Evolutionary conservation across 2,329 filamentous ascomycete species (phyloP).

Genomic region (Cladosporium sp.): DNA sequence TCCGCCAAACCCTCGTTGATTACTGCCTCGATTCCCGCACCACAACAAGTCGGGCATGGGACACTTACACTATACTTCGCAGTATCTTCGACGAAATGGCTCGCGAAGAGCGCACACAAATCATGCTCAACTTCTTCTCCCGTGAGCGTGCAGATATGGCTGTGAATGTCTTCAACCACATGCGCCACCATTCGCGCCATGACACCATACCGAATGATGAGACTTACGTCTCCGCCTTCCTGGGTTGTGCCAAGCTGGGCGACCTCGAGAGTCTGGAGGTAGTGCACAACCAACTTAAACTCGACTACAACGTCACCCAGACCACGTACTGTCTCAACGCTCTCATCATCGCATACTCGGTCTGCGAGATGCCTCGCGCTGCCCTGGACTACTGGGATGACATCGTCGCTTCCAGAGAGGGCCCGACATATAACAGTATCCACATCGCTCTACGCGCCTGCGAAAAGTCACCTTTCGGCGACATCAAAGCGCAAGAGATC

Average conservation of each 20-base stretch:
- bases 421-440: conserved; percentile 79
- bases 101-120: conserved; percentile 63
- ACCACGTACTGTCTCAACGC: conserved; percentile 78
- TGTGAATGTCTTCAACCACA: conserved; percentile 83
- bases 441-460: conserved; percentile 80
- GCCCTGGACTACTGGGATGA: conserved; percentile 82
- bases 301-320: conserved; percentile 78
- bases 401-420: conserved; percentile 80
- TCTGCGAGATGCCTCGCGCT: conserved; percentile 64
- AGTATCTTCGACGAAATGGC: conserved; percentile 64
- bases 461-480: conserved; percentile 58
- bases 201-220: conserved; percentile 67
- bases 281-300: conserved; percentile 91
- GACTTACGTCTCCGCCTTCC: conserved; percentile 76
- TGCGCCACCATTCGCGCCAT: conserved; percentile 73
- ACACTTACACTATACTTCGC: conserved; percentile 60
- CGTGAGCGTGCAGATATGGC: conserved; percentile 82
- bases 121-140: conserved; percentile 84
- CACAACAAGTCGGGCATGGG: conserved; percentile 67
- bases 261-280: conserved; percentile 65
- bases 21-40: conserved; percentile 67
- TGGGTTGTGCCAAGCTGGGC: conserved; percentile 59
- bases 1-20: conserved; percentile 66
- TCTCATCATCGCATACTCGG: conserved; percentile 81
- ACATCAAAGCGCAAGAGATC: conserved; percentile 55